Percentiles rank a stretch among this genome's conserved stretches.
phyloP scores from a whole-genome alignment of 2,329 filamentous ascomycete species.

The Penicillium sclerotigenum region DNA sequence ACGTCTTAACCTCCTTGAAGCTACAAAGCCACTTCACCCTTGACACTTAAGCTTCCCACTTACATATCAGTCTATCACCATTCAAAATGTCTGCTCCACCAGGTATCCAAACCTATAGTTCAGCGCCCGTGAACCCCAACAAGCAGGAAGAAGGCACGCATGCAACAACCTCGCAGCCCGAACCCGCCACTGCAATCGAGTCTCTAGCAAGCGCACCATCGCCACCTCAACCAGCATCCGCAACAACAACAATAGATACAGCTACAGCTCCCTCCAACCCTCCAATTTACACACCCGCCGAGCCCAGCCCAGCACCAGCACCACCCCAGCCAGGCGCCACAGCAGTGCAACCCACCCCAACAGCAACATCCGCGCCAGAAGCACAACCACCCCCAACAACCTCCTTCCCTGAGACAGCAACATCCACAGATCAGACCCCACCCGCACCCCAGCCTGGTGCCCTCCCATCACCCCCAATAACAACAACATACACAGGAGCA shows the following conservation, averaged over 20 bases:
- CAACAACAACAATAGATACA: slow-evolving; percentile 21
- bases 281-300: not conserved
- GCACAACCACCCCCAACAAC: slow-evolving; percentile 6
- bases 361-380: slow-evolving; percentile 1
- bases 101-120: slow-evolving; percentile 26
- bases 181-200: slow-evolving; percentile 24
- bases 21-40: not conserved
- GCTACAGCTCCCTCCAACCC: not conserved
- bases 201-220: slow-evolving; percentile 11
- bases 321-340: slow-evolving; percentile 40
- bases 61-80: not conserved
- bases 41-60: not conserved
- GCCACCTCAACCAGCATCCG: slow-evolving; percentile 32
- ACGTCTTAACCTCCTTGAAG: slow-evolving; percentile 19
- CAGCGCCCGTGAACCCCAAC: slow-evolving; percentile 29
- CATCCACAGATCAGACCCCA: slow-evolving; percentile 16
- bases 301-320: slow-evolving; percentile 24
- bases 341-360: slow-evolving; percentile 10
- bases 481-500: not conserved
- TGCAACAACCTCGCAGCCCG: slow-evolving; percentile 16
- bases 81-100: slow-evolving; percentile 21
- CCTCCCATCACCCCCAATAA: slow-evolving; percentile 12
- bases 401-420: slow-evolving; percentile 13
- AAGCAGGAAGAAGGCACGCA: slow-evolving; percentile 13
- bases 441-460: slow-evolving; percentile 43